Conservation (phyloP, 2,329 filamentous ascomycete genomes). For the Clonostachys sp. region DNA sequence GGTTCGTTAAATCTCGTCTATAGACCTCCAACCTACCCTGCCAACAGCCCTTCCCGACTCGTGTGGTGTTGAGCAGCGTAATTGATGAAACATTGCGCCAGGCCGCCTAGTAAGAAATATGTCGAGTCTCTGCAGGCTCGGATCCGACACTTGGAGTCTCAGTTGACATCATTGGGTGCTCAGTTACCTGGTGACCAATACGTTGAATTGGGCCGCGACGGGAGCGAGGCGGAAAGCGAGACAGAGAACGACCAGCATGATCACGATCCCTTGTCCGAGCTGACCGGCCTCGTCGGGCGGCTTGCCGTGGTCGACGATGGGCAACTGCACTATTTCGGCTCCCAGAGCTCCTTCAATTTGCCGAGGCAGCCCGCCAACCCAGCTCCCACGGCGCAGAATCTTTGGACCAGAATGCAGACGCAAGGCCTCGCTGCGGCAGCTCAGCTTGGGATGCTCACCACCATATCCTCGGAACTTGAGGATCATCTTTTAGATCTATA, state of each 20-base stretch:
- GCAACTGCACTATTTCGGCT: constrained; percentile 15
- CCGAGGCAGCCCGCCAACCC: constrained; percentile 1
- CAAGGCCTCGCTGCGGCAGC: constrained; percentile 6
- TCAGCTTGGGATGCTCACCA: constrained; percentile 5
- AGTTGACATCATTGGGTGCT: constrained; percentile 2
- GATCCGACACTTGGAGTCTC: constrained; percentile 8
- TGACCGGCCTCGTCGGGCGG: constrained; percentile 7
- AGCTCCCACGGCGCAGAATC: no score
- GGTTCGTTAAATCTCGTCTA: constrained; percentile 2
- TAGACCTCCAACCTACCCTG: no score
- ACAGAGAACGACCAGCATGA: not conserved
- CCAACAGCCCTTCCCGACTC: no score
- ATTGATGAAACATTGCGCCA: not conserved
- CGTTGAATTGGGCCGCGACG: not conserved
- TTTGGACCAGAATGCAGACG: constrained; percentile 1
- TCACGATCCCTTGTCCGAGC: constrained; percentile 7
- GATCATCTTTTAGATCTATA: constrained; percentile 15
- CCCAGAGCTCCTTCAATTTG: constrained; percentile 13
- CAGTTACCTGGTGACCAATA: not conserved
- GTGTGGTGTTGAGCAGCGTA: no score
- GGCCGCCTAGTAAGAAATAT: constrained; percentile 14
- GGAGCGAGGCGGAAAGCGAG: not conserved
- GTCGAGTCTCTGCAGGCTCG: constrained; percentile 12
- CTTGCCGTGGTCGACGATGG: constrained; percentile 10
- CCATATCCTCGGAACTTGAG: constrained; percentile 10